These are phyloP conservation scores for Aspergillus baeticus DNA, from an alignment of 495 filamentous ascomycete species.

Conservation along the genomic window DNA sequence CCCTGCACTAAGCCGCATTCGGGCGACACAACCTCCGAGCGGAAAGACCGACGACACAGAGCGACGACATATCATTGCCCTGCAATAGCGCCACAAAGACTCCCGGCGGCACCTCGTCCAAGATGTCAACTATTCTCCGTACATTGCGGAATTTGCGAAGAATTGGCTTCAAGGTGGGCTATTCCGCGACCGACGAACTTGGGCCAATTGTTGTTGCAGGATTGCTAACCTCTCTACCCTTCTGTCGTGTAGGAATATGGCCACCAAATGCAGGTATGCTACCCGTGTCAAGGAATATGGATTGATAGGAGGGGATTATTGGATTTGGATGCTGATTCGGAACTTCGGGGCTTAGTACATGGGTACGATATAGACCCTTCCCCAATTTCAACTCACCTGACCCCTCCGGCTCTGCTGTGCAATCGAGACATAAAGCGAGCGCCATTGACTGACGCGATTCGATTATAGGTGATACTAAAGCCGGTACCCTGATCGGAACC, in stretches of 20 bases:
- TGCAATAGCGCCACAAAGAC: constrained; percentile 10
- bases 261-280: constrained; percentile 86
- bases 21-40: constrained; percentile 17
- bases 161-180: constrained; percentile 78
- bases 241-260: constrained; percentile 64
- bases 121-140: constrained; percentile 89
- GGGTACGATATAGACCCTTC: constrained; percentile 4
- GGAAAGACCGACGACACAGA: constrained; percentile 12
- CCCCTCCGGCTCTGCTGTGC: not conserved
- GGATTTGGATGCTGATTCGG: constrained; percentile 24
- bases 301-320: constrained; percentile 6
- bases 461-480: constrained; percentile 88
- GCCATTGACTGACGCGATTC: constrained; percentile 29
- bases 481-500: constrained; percentile 77
- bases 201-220: not conserved
- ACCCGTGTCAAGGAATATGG: constrained; percentile 13
- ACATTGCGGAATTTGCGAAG: constrained; percentile 82
- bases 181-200: not conserved
- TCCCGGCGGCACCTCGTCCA: constrained; percentile 28
- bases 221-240: constrained; percentile 31
- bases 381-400: not conserved
- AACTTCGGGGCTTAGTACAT: constrained; percentile 54
- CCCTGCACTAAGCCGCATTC: constrained; percentile 25
- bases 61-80: constrained; percentile 11
- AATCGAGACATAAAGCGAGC: too few species aligned